A percentile compares a stretch with the other conserved stretches of the same genome.
Conservation (phyloP, 805 yeast genomes). For the Saccharomycopsis synnaedendra region DNA sequence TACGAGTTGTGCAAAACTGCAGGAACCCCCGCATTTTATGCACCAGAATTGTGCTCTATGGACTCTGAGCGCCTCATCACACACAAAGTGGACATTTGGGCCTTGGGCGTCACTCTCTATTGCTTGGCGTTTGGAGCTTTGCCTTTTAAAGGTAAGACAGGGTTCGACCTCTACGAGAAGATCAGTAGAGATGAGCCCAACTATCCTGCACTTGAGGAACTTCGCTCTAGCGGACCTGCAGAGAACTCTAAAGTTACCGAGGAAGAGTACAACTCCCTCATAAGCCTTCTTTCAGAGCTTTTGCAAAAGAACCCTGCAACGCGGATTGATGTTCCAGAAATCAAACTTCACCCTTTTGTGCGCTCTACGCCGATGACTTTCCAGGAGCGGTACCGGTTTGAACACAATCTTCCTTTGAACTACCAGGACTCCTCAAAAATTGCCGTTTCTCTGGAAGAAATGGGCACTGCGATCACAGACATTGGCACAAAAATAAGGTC, state of each 20-base stretch:
- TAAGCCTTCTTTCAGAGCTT: conserved; percentile 49
- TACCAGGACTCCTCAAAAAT: conserved; percentile 25
- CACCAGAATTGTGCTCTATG: conserved; percentile 81
- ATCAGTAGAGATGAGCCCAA: conserved; percentile 52
- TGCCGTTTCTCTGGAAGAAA: conserved; percentile 54
- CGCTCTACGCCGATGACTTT: conserved; percentile 28
- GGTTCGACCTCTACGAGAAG: conserved; percentile 73
- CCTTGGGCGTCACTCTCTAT: conserved; percentile 83
- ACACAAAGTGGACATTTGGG: conserved; percentile 93
- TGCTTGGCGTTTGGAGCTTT: conserved; percentile 80
- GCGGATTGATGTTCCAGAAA: conserved; percentile 59
- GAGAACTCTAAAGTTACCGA: conserved; percentile 25
- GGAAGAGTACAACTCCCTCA: conserved; percentile 31
- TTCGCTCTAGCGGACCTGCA: conserved; percentile 18
- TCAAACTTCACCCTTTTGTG: conserved; percentile 69
- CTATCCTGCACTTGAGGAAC: conserved; percentile 48
- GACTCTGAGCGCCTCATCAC: conserved; percentile 40
- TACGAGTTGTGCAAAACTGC: conserved; percentile 89
- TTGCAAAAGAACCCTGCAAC: conserved; percentile 58
- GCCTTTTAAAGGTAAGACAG: conserved; percentile 83
- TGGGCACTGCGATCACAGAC: conserved; percentile 70
- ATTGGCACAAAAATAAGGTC: conserved; percentile 54
- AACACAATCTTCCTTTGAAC: conserved; percentile 18
- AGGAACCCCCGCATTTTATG: conserved; percentile 95
- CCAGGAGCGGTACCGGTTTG: conserved; percentile 18